Evolutionary conservation across 2,329 filamentous ascomycete species (phyloP), one percentile per base, ranked within the genome.

Genomic region (Epichloe baconii): DNA sequence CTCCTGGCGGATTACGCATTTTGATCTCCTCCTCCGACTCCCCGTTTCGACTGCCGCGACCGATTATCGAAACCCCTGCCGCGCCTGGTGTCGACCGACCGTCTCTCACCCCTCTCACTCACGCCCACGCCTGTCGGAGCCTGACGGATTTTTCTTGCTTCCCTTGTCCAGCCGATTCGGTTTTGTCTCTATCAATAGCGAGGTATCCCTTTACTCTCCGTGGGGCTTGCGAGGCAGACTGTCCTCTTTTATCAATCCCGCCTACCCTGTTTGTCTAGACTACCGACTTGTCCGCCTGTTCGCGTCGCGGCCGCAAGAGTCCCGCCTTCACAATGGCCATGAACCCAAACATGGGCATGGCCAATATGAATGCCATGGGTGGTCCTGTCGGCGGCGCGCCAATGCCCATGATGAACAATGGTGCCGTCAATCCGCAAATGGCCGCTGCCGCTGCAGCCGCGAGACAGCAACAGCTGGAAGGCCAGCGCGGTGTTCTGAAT

Each of bases 291-390:
- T 50, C 54, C 52, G 55, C 49, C 34, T 42, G 35, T 31, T 47
- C 52, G 47, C 52, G 46, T 54, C 47, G 43, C 52, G 42, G 50
- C 47, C 49, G 17, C 34, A 26, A 52, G 36, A 37, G 48, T 42
- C 46, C 50, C 45, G 40, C 51, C 48, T 49, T 52, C 53, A 57
- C 52, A 54, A 63, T 61, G 59, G 61, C 64, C 60, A 80, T 80
- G 77, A 83, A 79, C 73, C 73, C 68, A 66, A 83, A 79, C 71
- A 64, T 71, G 43, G 68, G 78, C 63, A 86, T 88, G 82, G 77
- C 76, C 63, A 77, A 74, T 63, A 86, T 88, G 79, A 79, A 76
- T 64, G 73, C 77, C 65, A 81, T 84, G 78, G 82, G 80, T 54
- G 81, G 78, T 45, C 79, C 81, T 49, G 80, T 85, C 54, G 82